Percentiles rank a stretch among this genome's conserved stretches.
These are phyloP conservation scores for Hymenotorrendiella dingleyae DNA, from an alignment of 2,329 filamentous ascomycete genomes.

Conservation along the genomic window DNA sequence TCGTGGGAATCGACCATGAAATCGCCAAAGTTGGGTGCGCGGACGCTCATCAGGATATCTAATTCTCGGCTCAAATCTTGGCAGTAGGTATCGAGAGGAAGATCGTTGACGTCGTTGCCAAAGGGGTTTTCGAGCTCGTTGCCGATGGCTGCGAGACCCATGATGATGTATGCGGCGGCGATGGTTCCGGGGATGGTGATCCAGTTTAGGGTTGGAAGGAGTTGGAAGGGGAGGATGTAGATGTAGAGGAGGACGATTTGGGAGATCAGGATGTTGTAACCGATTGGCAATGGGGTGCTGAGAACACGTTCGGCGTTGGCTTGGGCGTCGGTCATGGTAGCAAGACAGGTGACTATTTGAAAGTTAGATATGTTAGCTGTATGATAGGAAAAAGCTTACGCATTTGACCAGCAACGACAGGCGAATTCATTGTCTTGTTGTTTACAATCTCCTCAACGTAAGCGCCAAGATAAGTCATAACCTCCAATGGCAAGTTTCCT, in stretches of 20 bases:
- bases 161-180: conserved; percentile 72
- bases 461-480: conserved; percentile 62
- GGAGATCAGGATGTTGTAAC: conserved; percentile 77
- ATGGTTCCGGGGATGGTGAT: conserved; percentile 73
- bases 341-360: conserved; percentile 35
- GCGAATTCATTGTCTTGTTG: conserved; percentile 32
- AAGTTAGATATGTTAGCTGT: conserved; percentile 27
- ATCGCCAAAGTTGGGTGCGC: conserved; percentile 17
- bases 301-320: conserved; percentile 71
- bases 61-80: conserved; percentile 68
- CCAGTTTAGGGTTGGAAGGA: conserved; percentile 58
- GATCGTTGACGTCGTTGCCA: conserved; percentile 75
- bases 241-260: conserved; percentile 87
- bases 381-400: conserved; percentile 12
- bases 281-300: conserved; percentile 74
- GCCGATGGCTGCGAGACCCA: conserved; percentile 70
- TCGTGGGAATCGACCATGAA: conserved; percentile 13
- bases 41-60: conserved; percentile 51
- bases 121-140: conserved; percentile 83
- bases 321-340: conserved; percentile 64
- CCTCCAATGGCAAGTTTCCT: conserved; percentile 79
- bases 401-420: conserved; percentile 26
- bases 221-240: conserved; percentile 74
- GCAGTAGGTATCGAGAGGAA: conserved; percentile 72
- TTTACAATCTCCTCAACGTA: conserved; percentile 20